Percentiles rank a stretch among this genome's conserved stretches.
Evolutionary conservation across 1,139 yeast genomes (phyloP).

Genomic region (Geotrichum macrosporum): DNA sequence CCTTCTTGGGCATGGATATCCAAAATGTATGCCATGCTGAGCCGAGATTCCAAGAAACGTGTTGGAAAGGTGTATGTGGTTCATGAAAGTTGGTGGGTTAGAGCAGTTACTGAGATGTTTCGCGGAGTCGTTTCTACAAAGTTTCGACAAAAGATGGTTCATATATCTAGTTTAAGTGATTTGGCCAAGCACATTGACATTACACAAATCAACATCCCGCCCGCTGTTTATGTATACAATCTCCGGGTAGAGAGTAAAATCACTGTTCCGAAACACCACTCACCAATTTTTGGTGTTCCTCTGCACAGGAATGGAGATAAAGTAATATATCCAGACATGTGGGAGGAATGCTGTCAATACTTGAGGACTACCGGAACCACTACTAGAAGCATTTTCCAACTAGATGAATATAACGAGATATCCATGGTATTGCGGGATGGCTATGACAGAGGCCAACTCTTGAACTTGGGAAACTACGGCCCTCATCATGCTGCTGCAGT

Average conservation of each 20-base stretch:
- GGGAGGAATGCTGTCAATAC: slow-evolving; percentile 33
- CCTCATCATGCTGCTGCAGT: slow-evolving; percentile 17
- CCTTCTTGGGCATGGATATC: slow-evolving; percentile 73
- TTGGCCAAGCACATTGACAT: slow-evolving; percentile 66
- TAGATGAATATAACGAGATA: slow-evolving; percentile 26
- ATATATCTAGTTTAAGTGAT: slow-evolving; percentile 56
- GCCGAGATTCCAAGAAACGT: slow-evolving; percentile 52
- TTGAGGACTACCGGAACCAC: slow-evolving; percentile 26
- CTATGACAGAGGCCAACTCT: slow-evolving; percentile 39
- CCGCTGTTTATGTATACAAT: slow-evolving; percentile 64
- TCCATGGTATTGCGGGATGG: slow-evolving; percentile 37
- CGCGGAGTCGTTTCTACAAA: slow-evolving; percentile 55
- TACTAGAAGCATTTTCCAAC: slow-evolving; percentile 17
- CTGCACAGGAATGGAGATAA: slow-evolving; percentile 24
- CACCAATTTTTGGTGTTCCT: slow-evolving; percentile 36
- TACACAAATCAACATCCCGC: slow-evolving; percentile 68
- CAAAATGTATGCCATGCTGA: slow-evolving; percentile 64
- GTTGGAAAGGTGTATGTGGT: slow-evolving; percentile 68
- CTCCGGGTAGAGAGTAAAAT: slow-evolving; percentile 31
- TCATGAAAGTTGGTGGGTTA: slow-evolving; percentile 87
- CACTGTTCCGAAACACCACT: slow-evolving; percentile 37
- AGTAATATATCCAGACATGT: slow-evolving; percentile 30
- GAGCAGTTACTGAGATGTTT: slow-evolving; percentile 70
- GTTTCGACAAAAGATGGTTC: slow-evolving; percentile 43
- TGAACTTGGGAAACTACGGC: slow-evolving; percentile 36